Percentiles rank a stretch among this genome's conserved stretches.
phyloP scores from a whole-genome alignment of 1,284 basidiomycete genomes.

The Leccinum fuscescens region DNA sequence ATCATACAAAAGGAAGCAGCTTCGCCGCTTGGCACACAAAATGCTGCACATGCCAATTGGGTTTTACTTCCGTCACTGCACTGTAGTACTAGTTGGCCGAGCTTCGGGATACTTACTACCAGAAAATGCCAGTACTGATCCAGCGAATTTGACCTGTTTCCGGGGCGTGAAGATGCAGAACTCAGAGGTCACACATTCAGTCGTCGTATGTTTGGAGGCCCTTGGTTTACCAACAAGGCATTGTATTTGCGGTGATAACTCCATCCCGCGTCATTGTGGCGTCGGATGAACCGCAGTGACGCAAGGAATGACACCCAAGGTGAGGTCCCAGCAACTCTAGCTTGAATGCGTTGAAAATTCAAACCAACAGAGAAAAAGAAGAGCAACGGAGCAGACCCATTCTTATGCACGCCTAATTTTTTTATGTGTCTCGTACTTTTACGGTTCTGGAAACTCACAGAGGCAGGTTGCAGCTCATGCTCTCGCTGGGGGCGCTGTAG shows the following conservation, averaged over 20 bases:
- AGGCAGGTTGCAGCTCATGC: constrained; percentile 47
- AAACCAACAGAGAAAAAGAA: not conserved
- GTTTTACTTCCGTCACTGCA: too few species aligned
- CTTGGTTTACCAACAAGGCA: too few species aligned
- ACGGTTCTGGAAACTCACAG: constrained; percentile 34
- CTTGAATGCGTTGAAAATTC: not conserved
- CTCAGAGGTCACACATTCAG: too few species aligned
- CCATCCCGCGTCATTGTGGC: not conserved
- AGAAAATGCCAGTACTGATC: too few species aligned
- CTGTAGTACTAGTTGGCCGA: too few species aligned
- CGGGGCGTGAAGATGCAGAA: too few species aligned
- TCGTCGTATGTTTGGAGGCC: too few species aligned
- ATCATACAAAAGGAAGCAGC: too few species aligned
- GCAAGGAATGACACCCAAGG: not conserved
- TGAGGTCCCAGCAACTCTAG: not conserved
- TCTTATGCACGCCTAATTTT: not conserved
- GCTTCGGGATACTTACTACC: too few species aligned
- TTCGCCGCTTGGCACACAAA: too few species aligned
- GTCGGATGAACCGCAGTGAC: not conserved
- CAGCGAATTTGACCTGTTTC: too few species aligned
- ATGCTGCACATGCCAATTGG: too few species aligned
- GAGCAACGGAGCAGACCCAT: not conserved
- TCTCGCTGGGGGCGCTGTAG: constrained; percentile 49
- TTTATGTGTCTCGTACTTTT: not conserved
- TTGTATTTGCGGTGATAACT: not conserved